Conservation (phyloP, 148 eudicot species). For the Chenopodium album region DNA sequence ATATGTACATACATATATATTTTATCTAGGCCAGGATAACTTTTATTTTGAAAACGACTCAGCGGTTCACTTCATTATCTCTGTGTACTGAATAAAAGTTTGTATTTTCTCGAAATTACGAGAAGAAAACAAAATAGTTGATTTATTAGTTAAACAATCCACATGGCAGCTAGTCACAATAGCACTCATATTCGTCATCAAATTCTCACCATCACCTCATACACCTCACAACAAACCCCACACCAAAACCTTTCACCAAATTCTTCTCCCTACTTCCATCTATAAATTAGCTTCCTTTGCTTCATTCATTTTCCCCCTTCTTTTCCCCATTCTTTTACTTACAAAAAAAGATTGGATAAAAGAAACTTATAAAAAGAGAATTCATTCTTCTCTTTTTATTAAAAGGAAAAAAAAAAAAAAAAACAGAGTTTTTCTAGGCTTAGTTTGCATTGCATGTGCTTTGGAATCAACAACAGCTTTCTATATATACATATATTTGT, state of each 20-base stretch:
- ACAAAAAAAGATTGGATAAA: constrained; percentile 34
- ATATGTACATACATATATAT: too few species aligned
- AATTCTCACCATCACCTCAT: constrained; percentile 15
- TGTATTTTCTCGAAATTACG: neutral
- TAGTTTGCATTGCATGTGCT: constrained; percentile 62
- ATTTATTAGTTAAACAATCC: constrained; percentile 6
- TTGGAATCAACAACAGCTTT: constrained; percentile 40
- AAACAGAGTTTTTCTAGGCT: neutral
- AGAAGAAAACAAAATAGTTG: neutral
- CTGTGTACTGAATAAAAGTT: neutral
- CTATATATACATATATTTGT: constrained; percentile 25
- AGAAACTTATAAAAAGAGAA: neutral
- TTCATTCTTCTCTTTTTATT: neutral
- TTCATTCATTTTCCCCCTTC: constrained; percentile 34
- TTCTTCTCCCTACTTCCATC: neutral
- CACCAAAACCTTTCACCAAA: neutral
- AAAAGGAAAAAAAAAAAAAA: too few species aligned
- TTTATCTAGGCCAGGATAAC: neutral
- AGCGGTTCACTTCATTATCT: too few species aligned
- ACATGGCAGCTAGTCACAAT: constrained; percentile 31
- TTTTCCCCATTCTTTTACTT: constrained; percentile 20
- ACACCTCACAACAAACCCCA: neutral
- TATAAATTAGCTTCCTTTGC: constrained; percentile 35
- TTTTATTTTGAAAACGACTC: too few species aligned
- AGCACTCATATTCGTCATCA: constrained; percentile 13